A percentile compares a stretch with the other conserved stretches of the same genome.
Conservation (phyloP, 2,329 filamentous ascomycete genomes). For the Fusarium burgessii region DNA sequence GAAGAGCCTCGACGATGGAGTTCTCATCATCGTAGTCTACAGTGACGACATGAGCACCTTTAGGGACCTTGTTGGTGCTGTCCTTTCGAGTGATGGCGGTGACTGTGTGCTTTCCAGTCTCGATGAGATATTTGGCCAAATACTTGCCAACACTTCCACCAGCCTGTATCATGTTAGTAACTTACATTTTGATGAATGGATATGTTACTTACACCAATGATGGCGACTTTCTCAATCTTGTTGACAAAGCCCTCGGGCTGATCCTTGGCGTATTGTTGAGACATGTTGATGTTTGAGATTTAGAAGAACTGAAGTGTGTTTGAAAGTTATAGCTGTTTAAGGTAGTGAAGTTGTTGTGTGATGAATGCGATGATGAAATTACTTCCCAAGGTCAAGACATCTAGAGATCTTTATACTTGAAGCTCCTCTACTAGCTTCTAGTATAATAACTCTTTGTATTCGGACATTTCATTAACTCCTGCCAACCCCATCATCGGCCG, state of each 20-base stretch:
- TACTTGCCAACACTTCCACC: conserved; percentile 56
- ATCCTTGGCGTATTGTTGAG: conserved; percentile 50
- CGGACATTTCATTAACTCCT: conserved; percentile 23
- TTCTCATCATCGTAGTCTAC: conserved; percentile 60
- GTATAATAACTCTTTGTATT: not conserved
- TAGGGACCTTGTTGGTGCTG: conserved; percentile 57
- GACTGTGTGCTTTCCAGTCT: conserved; percentile 62
- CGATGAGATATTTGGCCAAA: conserved; percentile 56
- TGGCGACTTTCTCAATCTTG: conserved; percentile 57
- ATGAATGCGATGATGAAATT: not conserved
- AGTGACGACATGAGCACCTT: conserved; percentile 55
- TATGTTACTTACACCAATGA: conserved; percentile 58
- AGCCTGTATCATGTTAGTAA: conserved; percentile 50
- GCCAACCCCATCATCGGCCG: not conserved
- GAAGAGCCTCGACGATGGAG: conserved; percentile 62
- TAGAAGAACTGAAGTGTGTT: not conserved
- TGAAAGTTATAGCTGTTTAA: not conserved
- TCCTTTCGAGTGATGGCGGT: conserved; percentile 62
- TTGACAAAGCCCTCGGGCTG: conserved; percentile 56
- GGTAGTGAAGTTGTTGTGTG: not conserved
- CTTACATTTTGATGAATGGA: rapidly evolving
- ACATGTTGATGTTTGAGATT: conserved; percentile 23
- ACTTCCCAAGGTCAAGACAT: not conserved
- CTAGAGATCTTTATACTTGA: not conserved
- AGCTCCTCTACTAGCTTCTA: rapidly evolving